Conservation (phyloP, 2,329 filamentous ascomycete species). For the Neofusicoccum kwambonambiense region DNA sequence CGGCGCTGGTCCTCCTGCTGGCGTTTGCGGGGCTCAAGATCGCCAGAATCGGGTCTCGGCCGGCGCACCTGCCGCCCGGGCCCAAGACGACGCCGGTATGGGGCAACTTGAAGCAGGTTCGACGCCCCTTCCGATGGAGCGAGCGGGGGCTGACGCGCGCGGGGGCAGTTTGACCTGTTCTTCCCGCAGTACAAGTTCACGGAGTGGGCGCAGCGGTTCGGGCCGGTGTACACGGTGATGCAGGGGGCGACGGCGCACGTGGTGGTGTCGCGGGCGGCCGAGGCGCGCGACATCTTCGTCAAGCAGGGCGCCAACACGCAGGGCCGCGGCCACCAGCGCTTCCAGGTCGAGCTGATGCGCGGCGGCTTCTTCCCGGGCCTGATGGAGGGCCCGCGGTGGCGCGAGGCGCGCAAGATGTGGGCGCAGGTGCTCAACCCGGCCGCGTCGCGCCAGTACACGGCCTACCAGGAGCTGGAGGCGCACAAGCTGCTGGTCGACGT, state of each 20-base stretch:
- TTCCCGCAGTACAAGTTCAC: constrained; percentile 46
- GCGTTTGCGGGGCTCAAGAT: too few species aligned
- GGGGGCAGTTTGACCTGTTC: background rate
- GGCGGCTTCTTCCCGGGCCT: background rate
- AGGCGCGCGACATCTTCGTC: background rate
- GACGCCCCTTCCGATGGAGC: background rate
- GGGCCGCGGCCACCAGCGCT: background rate
- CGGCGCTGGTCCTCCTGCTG: too few species aligned
- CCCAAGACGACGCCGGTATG: constrained; percentile 53
- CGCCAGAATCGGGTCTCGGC: constrained; percentile 24
- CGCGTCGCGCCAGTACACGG: constrained; percentile 13
- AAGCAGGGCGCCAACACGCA: background rate
- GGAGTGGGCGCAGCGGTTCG: constrained; percentile 54
- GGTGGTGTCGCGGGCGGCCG: background rate
- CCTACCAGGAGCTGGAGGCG: constrained; percentile 16
- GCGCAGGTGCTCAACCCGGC: constrained; percentile 10
- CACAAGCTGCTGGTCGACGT: constrained; percentile 4
- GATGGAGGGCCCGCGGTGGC: constrained; percentile 2
- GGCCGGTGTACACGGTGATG: constrained; percentile 53
- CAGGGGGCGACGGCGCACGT: constrained; percentile 37
- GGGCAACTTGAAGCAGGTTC: constrained; percentile 50
- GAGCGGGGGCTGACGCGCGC: too few species aligned
- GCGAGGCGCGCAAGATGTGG: constrained; percentile 16
- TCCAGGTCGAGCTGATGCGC: background rate
- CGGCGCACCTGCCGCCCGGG: constrained; percentile 46